Base-by-base conservation (phyloP, 192 early-diverging fungal genomes). In the Backusella sp. region DNA sequence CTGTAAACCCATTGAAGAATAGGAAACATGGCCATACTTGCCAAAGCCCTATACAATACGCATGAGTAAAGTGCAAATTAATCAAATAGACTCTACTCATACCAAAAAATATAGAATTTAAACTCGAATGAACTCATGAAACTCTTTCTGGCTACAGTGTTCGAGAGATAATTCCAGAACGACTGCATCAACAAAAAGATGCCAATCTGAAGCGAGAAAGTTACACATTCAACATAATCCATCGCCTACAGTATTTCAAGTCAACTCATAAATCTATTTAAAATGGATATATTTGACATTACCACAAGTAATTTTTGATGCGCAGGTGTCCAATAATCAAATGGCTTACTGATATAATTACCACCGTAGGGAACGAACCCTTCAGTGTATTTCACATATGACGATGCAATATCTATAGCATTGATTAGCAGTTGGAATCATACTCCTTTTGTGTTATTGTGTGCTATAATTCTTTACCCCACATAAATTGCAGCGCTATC, bases 91-190 rank as follows among this genome's bases (percentile, higher is more conserved):
- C 6, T 11, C 21, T 37, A 23, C 12, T 41, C 36, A 66, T 73
- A 79, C 81, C 74, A 79, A 11, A 73, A 23, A 52, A 82, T 70
- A 71, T 82, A 76, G 26, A 76, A 34, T 59, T 42, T 73, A 62
- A 79, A 82, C 73, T 82, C 81, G 14, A 35, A 68, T 44, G 74
- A 76, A 69, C 78, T 59, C 74, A 82, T 82, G 5, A 82, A 79
- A 35, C 74, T 74, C 17, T 37, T 39, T 46, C 73, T 73, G 1
- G 74, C 78, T 26, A 82, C 79, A 12, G 74, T 76, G 37, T 76
- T 73, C 1, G 75, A 74, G 15, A 79, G 74, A 71, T 82, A 82
- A 52, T 79, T 76, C 81, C 81, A 82, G 53, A 82, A 82, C 23
- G 78, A 79, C 65, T 82, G 81, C 36, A 82, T 70, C n/a, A 82